A percentile compares a stretch with the other conserved stretches of the same genome.
Evolutionary conservation across 2,329 filamentous ascomycete species (phyloP).

Genomic region (Ophiognomonia clavigignenti-juglandacearum): DNA sequence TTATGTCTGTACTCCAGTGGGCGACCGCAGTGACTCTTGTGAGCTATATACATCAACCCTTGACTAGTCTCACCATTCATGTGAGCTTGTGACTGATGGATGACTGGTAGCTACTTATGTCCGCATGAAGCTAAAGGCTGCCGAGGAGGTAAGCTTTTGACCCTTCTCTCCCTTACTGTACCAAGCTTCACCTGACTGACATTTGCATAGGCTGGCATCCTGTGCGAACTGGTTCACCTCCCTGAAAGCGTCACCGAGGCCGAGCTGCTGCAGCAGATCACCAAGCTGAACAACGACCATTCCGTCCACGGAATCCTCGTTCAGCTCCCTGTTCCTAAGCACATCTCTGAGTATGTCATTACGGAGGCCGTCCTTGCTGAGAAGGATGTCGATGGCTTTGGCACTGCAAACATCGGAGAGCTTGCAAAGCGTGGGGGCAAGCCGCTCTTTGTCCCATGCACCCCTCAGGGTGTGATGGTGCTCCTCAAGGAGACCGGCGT

Average conservation of each 20-base stretch:
- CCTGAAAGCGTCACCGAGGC: constrained; percentile 75
- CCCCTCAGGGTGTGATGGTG: constrained; percentile 95
- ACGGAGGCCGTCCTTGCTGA: constrained; percentile 88
- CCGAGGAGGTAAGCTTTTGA: constrained; percentile 64
- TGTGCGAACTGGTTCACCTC: constrained; percentile 80
- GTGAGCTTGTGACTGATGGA: constrained; percentile 21
- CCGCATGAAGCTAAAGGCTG: constrained; percentile 98
- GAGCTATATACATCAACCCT: constrained; percentile 31
- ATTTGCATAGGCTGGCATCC: constrained; percentile 71
- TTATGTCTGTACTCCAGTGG: constrained; percentile 56
- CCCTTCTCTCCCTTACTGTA: neutral
- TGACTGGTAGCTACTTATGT: constrained; percentile 79
- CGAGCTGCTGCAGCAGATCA: constrained; percentile 80
- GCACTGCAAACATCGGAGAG: constrained; percentile 90
- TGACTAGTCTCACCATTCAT: constrained; percentile 10
- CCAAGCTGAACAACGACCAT: constrained; percentile 79
- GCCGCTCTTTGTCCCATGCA: constrained; percentile 90
- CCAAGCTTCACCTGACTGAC: constrained; percentile 13
- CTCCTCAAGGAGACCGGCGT: constrained; percentile 80
- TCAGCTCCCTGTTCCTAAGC: constrained; percentile 82
- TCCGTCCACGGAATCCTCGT: constrained; percentile 88
- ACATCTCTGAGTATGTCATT: constrained; percentile 84
- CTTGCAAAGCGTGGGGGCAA: constrained; percentile 90
- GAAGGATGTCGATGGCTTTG: constrained; percentile 98
- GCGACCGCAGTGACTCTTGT: constrained; percentile 90